Conservation (phyloP, 2,329 filamentous ascomycete genomes). For the Albifimbria verrucaria region DNA sequence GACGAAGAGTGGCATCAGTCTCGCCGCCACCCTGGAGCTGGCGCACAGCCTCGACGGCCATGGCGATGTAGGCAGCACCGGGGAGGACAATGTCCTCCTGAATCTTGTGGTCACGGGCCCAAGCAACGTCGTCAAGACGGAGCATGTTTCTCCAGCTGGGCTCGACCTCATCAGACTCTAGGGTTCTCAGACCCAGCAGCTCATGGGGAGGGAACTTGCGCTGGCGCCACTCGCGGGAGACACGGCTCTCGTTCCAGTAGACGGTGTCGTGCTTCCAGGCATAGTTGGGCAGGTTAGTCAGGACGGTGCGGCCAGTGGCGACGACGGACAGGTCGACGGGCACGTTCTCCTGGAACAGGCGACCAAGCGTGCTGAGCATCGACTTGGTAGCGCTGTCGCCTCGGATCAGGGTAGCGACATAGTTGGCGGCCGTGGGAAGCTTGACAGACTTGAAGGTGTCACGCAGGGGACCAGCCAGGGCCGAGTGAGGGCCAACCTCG, state of each 20-base stretch:
- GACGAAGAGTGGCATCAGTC: background rate
- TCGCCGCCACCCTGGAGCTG: slow-evolving; percentile 4
- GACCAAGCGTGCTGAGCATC: slow-evolving; percentile 11
- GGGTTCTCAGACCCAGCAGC: background rate
- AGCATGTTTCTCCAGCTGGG: slow-evolving; percentile 7
- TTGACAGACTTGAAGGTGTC: slow-evolving; percentile 11
- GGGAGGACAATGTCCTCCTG: slow-evolving; percentile 39
- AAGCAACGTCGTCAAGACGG: slow-evolving; percentile 21
- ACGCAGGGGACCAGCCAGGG: slow-evolving; percentile 17
- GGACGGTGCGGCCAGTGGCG: background rate
- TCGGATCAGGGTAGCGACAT: slow-evolving; percentile 13
- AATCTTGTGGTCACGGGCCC: slow-evolving; percentile 40
- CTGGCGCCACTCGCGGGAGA: background rate
- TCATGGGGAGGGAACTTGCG: slow-evolving; percentile 1
- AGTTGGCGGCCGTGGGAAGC: background rate
- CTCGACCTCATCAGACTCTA: slow-evolving; percentile 1
- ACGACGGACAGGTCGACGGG: background rate
- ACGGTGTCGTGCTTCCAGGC: slow-evolving; percentile 1
- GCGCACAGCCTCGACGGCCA: slow-evolving; percentile 17
- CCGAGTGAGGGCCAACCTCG: slow-evolving; percentile 19
- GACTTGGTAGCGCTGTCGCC: slow-evolving; percentile 4
- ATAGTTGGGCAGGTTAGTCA: slow-evolving; percentile 1
- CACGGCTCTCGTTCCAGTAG: slow-evolving; percentile 1
- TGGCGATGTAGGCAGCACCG: slow-evolving; percentile 29
- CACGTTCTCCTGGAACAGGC: slow-evolving; percentile 8